Evolutionary conservation across 2,329 filamentous ascomycete species (phyloP).

Genomic region (Fusarium pseudoanthophilum): DNA sequence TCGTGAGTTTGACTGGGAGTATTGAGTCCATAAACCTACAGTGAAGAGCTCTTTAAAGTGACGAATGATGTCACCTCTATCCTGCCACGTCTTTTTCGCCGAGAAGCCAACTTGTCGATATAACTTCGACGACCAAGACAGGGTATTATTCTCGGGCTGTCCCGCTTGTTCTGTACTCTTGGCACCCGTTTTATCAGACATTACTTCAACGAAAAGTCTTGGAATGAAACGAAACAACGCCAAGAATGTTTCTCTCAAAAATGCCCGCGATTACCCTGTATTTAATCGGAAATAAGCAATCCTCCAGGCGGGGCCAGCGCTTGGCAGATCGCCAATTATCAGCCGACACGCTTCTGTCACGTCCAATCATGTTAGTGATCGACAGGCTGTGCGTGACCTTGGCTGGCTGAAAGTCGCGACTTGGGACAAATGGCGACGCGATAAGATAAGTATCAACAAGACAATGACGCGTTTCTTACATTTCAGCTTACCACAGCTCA

Average conservation of each 20-base stretch:
- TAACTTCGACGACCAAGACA: not conserved
- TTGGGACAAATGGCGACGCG: not conserved
- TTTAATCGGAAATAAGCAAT: not conserved
- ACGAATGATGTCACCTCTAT: not conserved
- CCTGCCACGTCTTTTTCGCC: not conserved
- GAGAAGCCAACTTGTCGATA: not conserved
- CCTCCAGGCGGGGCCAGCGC: not conserved
- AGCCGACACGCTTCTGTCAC: not conserved
- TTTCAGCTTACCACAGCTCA: not conserved
- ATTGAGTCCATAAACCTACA: not conserved
- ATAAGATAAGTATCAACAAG: not conserved
- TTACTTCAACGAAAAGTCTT: not conserved
- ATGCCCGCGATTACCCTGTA: not conserved
- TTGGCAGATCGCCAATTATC: not conserved
- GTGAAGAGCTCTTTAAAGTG: not conserved
- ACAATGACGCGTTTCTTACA: not conserved
- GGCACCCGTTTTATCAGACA: not conserved
- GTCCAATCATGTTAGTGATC: not conserved
- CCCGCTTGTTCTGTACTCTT: too few species aligned
- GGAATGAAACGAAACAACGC: not conserved
- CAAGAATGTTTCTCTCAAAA: not conserved
- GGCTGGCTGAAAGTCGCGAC: not conserved
- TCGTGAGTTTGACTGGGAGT: rapidly evolving
- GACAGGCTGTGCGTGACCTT: not conserved
- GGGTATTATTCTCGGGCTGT: not conserved